Percentiles rank a stretch among this genome's conserved stretches.
Conservation (phyloP, 2,329 filamentous ascomycete genomes). For the Neophaeococcomyces mojaviensis region DNA sequence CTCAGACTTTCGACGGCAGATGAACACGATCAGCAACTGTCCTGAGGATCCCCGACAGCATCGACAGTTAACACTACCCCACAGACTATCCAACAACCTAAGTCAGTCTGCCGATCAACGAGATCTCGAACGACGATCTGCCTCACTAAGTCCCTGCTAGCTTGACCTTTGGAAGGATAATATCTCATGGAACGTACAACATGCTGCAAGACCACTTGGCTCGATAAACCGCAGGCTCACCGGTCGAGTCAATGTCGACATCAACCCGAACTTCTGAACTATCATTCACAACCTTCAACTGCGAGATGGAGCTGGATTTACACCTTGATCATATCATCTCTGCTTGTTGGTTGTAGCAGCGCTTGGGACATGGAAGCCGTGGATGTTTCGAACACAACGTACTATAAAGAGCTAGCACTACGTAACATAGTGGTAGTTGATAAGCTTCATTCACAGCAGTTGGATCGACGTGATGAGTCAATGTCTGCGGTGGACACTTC, state of each 20-base stretch:
- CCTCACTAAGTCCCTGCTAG: too few species aligned
- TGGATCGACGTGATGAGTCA: not conserved
- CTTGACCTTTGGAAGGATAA: too few species aligned
- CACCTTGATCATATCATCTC: too few species aligned
- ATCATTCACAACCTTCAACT: too few species aligned
- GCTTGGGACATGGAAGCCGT: constrained; percentile 1
- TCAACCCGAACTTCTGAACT: not conserved
- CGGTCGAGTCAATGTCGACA: not conserved
- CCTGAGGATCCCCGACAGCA: not conserved
- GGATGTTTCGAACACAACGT: constrained; percentile 2
- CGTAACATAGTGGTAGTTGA: not conserved
- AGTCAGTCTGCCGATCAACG: too few species aligned
- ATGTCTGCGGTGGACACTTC: too few species aligned
- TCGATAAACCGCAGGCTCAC: not conserved
- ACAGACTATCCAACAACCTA: too few species aligned
- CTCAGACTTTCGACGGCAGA: not conserved
- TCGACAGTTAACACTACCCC: not conserved
- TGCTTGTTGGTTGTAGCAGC: not conserved
- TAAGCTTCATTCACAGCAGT: not conserved
- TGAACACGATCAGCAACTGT: not conserved
- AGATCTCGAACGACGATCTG: too few species aligned
- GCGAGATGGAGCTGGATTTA: too few species aligned
- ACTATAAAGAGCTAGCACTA: constrained; percentile 1
- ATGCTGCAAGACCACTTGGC: too few species aligned
- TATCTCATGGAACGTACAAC: too few species aligned